A percentile compares a stretch with the other conserved stretches of the same genome.
Evolutionary conservation across 768 basidiomycete species (phyloP).

Genomic region (Mycena galopus): DNA sequence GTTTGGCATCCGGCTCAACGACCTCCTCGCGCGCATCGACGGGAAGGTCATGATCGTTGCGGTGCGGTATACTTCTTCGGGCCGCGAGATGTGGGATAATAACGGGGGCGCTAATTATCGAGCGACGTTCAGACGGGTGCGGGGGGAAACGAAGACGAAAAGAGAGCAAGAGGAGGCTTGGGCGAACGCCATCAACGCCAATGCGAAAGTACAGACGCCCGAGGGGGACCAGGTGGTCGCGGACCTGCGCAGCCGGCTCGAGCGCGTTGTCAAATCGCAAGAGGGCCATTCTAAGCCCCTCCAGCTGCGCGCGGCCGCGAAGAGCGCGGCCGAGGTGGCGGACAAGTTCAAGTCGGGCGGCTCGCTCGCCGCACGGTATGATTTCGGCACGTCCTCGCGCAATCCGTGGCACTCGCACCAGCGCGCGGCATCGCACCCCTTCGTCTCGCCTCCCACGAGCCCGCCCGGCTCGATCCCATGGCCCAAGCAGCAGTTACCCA

Average conservation of each 20-base stretch:
- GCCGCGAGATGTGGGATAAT: conserved; percentile 93
- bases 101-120: conserved; percentile 85
- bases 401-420: conserved; percentile 59
- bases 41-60: conserved; percentile 88
- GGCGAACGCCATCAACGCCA: conserved; percentile 24
- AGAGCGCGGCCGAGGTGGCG: conserved; percentile 32
- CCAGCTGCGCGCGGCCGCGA: conserved; percentile 31
- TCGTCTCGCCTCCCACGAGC: conserved; percentile 39
- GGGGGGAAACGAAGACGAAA: conserved; percentile 5
- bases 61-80: conserved; percentile 76
- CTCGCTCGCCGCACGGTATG: conserved; percentile 68
- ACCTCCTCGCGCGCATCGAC: conserved; percentile 81
- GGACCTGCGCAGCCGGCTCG: conserved; percentile 75
- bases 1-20: conserved; percentile 83
- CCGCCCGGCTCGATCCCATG: conserved; percentile 57
- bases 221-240: conserved; percentile 64
- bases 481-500: conserved; percentile 41
- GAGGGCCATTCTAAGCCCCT: conserved; percentile 40
- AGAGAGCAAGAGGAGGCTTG: conserved; percentile 9
- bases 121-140: conserved; percentile 69
- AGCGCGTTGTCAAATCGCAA: conserved; percentile 66
- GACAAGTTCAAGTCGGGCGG: conserved; percentile 51
- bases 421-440: conserved; percentile 65
- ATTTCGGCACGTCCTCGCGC: conserved; percentile 66
- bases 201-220: conserved; percentile 39